Conservation (phyloP, 371 early-diverging fungal genomes). For the Apophysomyces elegans region DNA sequence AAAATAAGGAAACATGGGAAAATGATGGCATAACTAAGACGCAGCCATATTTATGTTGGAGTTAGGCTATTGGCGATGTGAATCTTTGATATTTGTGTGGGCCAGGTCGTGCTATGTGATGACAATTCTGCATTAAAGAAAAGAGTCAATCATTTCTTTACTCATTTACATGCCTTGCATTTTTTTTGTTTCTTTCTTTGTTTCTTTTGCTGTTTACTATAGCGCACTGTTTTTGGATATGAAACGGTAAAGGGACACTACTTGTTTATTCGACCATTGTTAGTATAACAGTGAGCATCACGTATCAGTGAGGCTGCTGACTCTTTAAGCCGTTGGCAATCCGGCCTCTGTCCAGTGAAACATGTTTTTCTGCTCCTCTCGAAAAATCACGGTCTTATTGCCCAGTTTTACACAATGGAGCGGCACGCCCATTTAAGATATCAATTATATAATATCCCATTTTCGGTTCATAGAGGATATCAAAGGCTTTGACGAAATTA, state of each 20-base stretch:
- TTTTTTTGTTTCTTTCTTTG: too few relatives aligned
- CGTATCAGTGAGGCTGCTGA: too few relatives aligned
- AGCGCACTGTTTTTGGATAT: not conserved
- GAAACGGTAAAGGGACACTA: not conserved
- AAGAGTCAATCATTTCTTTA: slow-evolving; percentile 3
- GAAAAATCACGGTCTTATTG: too few relatives aligned
- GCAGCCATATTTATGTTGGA: not conserved
- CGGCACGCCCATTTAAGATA: too few relatives aligned
- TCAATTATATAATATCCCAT: not conserved
- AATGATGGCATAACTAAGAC: not conserved
- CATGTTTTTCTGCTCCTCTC: too few relatives aligned
- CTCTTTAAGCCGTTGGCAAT: too few relatives aligned
- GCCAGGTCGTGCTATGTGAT: slow-evolving; percentile 7
- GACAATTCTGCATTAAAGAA: slow-evolving; percentile 9
- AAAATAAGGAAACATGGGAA: not conserved
- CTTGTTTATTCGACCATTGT: too few relatives aligned
- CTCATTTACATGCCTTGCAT: too few relatives aligned
- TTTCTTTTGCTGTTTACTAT: not conserved
- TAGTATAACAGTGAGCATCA: too few relatives aligned
- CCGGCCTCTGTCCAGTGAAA: too few relatives aligned
- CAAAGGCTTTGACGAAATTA: not conserved
- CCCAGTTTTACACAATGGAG: too few relatives aligned
- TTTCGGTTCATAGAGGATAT: not conserved
- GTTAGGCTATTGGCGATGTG: slow-evolving; percentile 1
- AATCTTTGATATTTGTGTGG: slow-evolving; percentile 7